These are phyloP conservation scores for Skeletonema potamos DNA, from an alignment of 108 stramenopile species.

Conservation along the genomic window DNA sequence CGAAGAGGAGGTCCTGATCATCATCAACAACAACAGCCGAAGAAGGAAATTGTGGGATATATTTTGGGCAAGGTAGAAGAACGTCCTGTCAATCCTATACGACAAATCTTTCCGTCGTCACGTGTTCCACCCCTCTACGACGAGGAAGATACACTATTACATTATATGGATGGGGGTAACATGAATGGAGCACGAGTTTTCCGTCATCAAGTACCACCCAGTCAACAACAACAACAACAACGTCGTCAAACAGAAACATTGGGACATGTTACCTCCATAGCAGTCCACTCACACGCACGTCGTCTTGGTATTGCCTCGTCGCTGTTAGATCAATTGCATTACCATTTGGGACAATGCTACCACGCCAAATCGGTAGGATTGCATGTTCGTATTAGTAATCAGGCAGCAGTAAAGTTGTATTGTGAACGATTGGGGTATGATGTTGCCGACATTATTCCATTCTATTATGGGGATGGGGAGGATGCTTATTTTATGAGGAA, in stretches of 20 bases:
- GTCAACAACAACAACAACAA: constrained; percentile 3
- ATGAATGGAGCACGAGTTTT: constrained; percentile 6
- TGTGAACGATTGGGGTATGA: constrained; percentile 65
- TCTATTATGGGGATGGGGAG: constrained; percentile 91
- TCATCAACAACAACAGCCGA: constrained; percentile 1
- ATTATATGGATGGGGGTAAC: constrained; percentile 1
- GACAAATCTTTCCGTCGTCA: constrained; percentile 28
- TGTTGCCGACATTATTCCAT: constrained; percentile 64
- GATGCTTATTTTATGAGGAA: constrained; percentile 90
- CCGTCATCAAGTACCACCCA: not conserved
- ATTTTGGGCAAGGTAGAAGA: constrained; percentile 87
- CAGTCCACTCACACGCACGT: constrained; percentile 73
- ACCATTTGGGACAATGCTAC: constrained; percentile 61
- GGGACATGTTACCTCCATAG: constrained; percentile 87
- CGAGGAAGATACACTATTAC: constrained; percentile 10
- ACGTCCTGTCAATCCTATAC: constrained; percentile 22
- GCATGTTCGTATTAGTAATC: constrained; percentile 79
- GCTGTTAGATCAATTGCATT: constrained; percentile 78
- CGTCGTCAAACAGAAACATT: constrained; percentile 30
- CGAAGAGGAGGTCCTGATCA: not conserved
- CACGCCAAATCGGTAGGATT: constrained; percentile 62
- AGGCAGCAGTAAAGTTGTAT: constrained; percentile 74
- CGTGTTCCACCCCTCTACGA: constrained; percentile 4
- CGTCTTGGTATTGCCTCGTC: constrained; percentile 74
- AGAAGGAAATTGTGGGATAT: constrained; percentile 81